Evolutionary conservation across 2,329 filamentous ascomycete species (phyloP).

Genomic region (Scytalidium lignicola): DNA sequence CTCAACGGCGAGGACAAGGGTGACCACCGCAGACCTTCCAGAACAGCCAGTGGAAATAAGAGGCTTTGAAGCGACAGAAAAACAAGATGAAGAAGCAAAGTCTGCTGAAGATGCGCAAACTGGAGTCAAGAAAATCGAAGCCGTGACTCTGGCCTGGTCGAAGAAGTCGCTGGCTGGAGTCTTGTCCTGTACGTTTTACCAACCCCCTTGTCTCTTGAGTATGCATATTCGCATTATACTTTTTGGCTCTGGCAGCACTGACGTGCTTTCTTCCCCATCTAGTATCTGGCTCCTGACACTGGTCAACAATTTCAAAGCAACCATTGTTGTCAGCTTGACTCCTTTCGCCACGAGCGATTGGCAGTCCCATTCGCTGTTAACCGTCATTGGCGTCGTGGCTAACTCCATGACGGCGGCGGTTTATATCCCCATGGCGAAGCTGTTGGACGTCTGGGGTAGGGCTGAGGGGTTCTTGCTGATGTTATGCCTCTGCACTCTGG

Average conservation of each 20-base stretch:
- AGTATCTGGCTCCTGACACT: slow-evolving; percentile 42
- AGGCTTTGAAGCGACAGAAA: no score
- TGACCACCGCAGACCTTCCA: no score
- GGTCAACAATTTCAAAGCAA: slow-evolving; percentile 35
- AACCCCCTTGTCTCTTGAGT: not conserved
- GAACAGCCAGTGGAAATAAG: no score
- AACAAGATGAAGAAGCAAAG: no score
- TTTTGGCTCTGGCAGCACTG: no score
- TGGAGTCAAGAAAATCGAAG: slow-evolving; percentile 20
- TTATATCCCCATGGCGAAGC: slow-evolving; percentile 45
- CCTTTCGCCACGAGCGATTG: slow-evolving; percentile 7
- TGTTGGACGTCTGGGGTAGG: slow-evolving; percentile 44
- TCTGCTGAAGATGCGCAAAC: slow-evolving; percentile 10
- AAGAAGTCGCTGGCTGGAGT: slow-evolving; percentile 7
- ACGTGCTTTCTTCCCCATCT: not conserved
- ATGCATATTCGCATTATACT: no score
- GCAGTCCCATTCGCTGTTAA: not conserved
- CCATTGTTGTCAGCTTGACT: slow-evolving; percentile 30
- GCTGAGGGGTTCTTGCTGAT: slow-evolving; percentile 43
- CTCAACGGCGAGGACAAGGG: no score
- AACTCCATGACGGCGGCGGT: slow-evolving; percentile 50
- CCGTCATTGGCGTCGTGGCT: slow-evolving; percentile 47
- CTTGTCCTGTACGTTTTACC: not conserved
- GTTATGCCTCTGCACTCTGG: slow-evolving; percentile 47
- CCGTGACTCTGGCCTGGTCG: slow-evolving; percentile 22